Base-by-base conservation (phyloP, 106 monocot species). In the Acanthochlamys bracteata region DNA sequence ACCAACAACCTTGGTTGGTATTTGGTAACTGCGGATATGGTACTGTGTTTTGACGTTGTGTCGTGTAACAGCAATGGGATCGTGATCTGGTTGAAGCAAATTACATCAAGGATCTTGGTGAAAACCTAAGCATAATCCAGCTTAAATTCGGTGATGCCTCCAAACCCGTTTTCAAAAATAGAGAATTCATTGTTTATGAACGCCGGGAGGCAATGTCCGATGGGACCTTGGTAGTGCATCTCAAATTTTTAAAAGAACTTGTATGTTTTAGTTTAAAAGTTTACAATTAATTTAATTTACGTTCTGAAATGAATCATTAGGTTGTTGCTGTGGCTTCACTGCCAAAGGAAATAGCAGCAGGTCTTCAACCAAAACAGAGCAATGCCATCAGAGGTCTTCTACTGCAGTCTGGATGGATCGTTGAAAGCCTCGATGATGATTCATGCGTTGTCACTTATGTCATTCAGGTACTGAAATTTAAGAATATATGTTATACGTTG, bases 331-430 rank as follows among this genome's bases (percentile, higher is more conserved):
- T 89, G 59, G 89, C 93, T 43, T 93, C 93, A 53, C 68, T 93
- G 26, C 93, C 89, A 4, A 93, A 93, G 66, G 85, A 89, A 71
- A 93, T 93, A 24, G 89, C 89, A 9, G 88, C 79, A 10, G 85
- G 93, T 7, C 60, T 93, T 73, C 83, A 80, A 20, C 93, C 93
- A 1, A 78, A 79, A 78, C 69, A 60, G 42, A 83, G 24, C 60
- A 83, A 83, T 54, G 73, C 71, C 4, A 85, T 88, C 47, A 52
- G 88, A 43, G 85, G 88, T 9, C 71, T 93, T 13, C 59, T 93
- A 62, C 69, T 93, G 54, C 93, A 93, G 55, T 93, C 93, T 26
- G 93, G 93, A 65, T 93, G 93, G 93, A 89, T 89, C 10, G 89
- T 93, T 7, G 93, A 93, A 79, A 89, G 80, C 58, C 70, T 76